Percentiles rank a stretch among this genome's conserved stretches.
Conservation (phyloP, 768 basidiomycete genomes). For the Suillus weaverae region DNA sequence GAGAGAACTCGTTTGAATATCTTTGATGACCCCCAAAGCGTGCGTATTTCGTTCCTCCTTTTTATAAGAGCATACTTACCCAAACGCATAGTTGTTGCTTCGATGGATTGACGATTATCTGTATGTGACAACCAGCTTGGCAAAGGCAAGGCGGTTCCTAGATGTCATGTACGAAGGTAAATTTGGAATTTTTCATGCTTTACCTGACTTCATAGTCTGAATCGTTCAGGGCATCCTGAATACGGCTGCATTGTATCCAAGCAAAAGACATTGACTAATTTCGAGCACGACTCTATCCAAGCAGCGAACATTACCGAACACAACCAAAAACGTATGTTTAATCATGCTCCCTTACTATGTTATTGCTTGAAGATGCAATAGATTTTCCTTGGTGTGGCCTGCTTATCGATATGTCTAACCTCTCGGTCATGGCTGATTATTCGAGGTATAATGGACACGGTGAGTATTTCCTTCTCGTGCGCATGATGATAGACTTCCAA, state of each 20-base stretch:
- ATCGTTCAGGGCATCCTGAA: conserved; percentile 73
- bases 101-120: conserved; percentile 96
- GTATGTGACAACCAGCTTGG: conserved; percentile 69
- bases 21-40: conserved; percentile 58
- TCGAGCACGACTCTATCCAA: conserved; percentile 55
- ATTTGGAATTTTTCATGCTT: neutral
- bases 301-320: conserved; percentile 55
- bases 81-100: conserved; percentile 58
- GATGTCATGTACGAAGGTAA: conserved; percentile 72
- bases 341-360: neutral
- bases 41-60: conserved; percentile 37
- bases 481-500: neutral
- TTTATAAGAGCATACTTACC: neutral
- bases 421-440: conserved; percentile 83
- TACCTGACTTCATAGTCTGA: neutral
- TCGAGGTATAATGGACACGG: conserved; percentile 62
- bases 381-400: conserved; percentile 96
- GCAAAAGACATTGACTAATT: conserved; percentile 89
- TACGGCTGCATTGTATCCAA: conserved; percentile 90
- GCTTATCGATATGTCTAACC: conserved; percentile 68
- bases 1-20: conserved; percentile 57
- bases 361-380: conserved; percentile 25
- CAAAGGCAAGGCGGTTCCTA: conserved; percentile 68
- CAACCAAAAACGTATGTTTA: conserved; percentile 39
- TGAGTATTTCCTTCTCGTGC: conserved; percentile 31